Evolutionary conservation across 1,284 basidiomycete genomes (phyloP).

Genomic region (Apiotrichum mycotoxinovorans): DNA sequence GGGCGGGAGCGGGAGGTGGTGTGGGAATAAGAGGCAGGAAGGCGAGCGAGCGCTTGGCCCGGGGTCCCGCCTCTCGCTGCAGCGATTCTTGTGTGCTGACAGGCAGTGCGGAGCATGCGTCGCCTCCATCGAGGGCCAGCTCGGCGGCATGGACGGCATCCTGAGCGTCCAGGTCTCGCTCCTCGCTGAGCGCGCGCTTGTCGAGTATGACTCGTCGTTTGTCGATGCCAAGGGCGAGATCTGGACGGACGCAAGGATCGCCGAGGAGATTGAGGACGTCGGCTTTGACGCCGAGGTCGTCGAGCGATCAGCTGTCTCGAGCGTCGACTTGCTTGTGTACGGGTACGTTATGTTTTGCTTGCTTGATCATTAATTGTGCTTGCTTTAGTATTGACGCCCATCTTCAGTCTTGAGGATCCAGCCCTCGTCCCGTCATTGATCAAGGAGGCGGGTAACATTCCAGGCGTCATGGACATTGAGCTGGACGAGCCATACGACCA

Average conservation of each 20-base stretch:
- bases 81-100: not conserved
- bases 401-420: constrained; percentile 32
- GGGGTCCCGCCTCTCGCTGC: too few relatives aligned
- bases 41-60: too few relatives aligned
- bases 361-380: not conserved
- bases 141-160: constrained; percentile 81
- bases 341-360: constrained; percentile 34
- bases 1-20: not conserved
- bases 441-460: constrained; percentile 53
- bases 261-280: constrained; percentile 57
- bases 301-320: constrained; percentile 28
- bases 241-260: constrained; percentile 77
- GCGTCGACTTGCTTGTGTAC: constrained; percentile 46
- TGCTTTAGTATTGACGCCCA: constrained; percentile 5
- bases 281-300: constrained; percentile 50
- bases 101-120: constrained; percentile 52
- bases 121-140: constrained; percentile 81
- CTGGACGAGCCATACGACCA: constrained; percentile 70
- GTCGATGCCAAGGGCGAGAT: constrained; percentile 31
- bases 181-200: constrained; percentile 83
- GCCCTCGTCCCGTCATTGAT: constrained; percentile 28
- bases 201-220: constrained; percentile 74
- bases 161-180: constrained; percentile 85
- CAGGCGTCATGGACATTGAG: constrained; percentile 69
- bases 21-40: not conserved